Conservation (phyloP, 345 rosid species). For the Brassica nigra region DNA sequence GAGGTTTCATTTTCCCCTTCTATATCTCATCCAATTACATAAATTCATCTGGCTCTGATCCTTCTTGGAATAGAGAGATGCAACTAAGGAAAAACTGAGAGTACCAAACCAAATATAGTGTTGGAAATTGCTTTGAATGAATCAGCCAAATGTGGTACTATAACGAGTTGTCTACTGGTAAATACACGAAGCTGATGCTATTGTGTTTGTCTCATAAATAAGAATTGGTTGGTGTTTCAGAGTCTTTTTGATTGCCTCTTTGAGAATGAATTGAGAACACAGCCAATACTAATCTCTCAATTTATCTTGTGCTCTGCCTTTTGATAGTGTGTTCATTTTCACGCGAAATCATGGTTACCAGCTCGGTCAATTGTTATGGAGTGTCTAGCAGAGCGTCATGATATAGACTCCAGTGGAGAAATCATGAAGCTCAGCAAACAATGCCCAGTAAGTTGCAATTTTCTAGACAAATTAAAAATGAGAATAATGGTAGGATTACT, state of each 20-base stretch:
- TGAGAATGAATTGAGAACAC: not conserved
- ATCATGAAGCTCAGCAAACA: conserved; percentile 63
- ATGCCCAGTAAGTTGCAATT: conserved; percentile 70
- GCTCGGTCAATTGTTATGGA: conserved; percentile 79
- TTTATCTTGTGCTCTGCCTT: not conserved
- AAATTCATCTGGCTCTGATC: not conserved
- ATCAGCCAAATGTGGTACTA: not conserved
- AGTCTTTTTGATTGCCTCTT: not conserved
- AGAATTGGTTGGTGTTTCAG: not conserved
- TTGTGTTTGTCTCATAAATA: not conserved
- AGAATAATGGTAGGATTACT: not conserved
- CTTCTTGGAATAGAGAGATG: not conserved
- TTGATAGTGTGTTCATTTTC: conserved; percentile 61
- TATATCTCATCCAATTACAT: not conserved
- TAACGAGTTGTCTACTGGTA: not conserved
- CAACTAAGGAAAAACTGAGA: not conserved
- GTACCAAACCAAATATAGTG: not conserved
- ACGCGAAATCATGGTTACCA: conserved; percentile 83
- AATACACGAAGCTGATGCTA: not conserved
- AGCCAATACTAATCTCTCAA: not conserved
- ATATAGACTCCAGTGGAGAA: conserved; percentile 72
- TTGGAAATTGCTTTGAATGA: not conserved
- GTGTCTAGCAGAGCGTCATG: conserved; percentile 56
- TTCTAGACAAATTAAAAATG: not conserved
- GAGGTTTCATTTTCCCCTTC: conserved; percentile 43